Evolutionary conservation across 176 grass and related monocot genomes (phyloP).

Genomic region (Typha latifolia): DNA sequence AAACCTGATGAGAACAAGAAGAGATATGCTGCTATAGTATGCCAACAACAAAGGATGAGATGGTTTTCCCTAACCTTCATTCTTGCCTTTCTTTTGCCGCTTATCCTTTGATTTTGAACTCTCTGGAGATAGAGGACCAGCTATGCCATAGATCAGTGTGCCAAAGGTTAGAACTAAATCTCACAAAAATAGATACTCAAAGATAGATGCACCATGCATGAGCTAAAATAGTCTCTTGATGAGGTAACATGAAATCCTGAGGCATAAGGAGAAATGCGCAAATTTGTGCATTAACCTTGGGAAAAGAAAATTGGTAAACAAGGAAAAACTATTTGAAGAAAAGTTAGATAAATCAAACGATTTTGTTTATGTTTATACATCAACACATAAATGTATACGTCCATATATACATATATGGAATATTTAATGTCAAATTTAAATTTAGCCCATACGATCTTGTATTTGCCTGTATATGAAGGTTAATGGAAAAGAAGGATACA

Average conservation of each 20-base stretch:
- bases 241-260: not conserved
- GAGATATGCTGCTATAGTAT: not conserved
- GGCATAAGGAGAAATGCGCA: too few relatives aligned
- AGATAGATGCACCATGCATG: not conserved
- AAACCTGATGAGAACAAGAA: slow-evolving; percentile 20
- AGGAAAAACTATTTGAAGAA: too few relatives aligned
- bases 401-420: too few relatives aligned
- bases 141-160: slow-evolving; percentile 13
- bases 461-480: too few relatives aligned
- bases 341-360: too few relatives aligned
- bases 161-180: not conserved
- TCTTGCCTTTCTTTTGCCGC: slow-evolving; percentile 75
- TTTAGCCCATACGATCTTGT: too few relatives aligned
- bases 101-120: slow-evolving; percentile 73
- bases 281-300: too few relatives aligned
- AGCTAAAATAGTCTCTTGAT: slow-evolving; percentile 1
- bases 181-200: not conserved
- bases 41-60: not conserved
- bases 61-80: slow-evolving; percentile 54
- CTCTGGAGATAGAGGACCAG: slow-evolving; percentile 37
- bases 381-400: too few relatives aligned
- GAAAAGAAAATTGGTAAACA: too few relatives aligned
- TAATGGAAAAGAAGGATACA: too few relatives aligned
- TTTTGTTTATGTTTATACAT: too few relatives aligned
- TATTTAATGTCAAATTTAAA: too few relatives aligned